Percentiles rank a stretch among this genome's conserved stretches.
Conservation (phyloP, 1,284 basidiomycete genomes). For the Quambalaria eucalypti region DNA sequence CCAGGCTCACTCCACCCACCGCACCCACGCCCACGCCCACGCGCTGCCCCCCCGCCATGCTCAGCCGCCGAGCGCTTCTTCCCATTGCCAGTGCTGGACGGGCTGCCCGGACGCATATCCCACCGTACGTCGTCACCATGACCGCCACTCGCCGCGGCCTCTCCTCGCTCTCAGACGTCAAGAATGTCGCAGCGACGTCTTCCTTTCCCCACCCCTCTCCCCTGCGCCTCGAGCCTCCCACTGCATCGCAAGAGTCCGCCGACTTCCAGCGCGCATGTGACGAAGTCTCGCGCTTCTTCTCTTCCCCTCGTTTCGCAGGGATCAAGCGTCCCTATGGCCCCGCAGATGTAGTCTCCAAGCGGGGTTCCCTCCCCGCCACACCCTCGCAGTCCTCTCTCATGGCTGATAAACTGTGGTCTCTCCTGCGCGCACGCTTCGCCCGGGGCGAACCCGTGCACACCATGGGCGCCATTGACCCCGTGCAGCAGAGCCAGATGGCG, state of each 20-base stretch:
- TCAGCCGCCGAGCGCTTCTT: too few species aligned
- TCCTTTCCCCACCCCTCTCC: constrained; percentile 52
- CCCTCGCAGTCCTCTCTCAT: constrained; percentile 64
- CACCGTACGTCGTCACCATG: background rate
- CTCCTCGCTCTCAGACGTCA: constrained; percentile 54
- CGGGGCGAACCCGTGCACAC: constrained; percentile 50
- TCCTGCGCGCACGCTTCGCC: constrained; percentile 60
- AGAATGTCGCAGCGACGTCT: constrained; percentile 49
- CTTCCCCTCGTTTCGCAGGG: constrained; percentile 62
- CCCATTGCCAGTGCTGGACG: too few species aligned
- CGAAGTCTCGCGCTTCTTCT: constrained; percentile 65
- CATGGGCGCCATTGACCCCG: constrained; percentile 60
- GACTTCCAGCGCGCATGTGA: constrained; percentile 60
- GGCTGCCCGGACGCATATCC: too few species aligned
- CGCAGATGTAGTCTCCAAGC: constrained; percentile 71
- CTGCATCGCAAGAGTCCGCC: constrained; percentile 58
- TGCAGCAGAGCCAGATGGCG: constrained; percentile 97
- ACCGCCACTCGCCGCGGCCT: constrained; percentile 51
- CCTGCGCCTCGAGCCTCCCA: constrained; percentile 60
- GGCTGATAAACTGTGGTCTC: constrained; percentile 69
- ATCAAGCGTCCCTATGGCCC: constrained; percentile 71
- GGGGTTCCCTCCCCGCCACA: constrained; percentile 71
- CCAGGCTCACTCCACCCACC: too few species aligned
- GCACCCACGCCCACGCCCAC: too few species aligned
- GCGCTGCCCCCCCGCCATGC: too few species aligned